These are phyloP conservation scores for Phyllosticta ampelicida DNA, from an alignment of 2,329 filamentous ascomycete genomes.

Conservation along the genomic window DNA sequence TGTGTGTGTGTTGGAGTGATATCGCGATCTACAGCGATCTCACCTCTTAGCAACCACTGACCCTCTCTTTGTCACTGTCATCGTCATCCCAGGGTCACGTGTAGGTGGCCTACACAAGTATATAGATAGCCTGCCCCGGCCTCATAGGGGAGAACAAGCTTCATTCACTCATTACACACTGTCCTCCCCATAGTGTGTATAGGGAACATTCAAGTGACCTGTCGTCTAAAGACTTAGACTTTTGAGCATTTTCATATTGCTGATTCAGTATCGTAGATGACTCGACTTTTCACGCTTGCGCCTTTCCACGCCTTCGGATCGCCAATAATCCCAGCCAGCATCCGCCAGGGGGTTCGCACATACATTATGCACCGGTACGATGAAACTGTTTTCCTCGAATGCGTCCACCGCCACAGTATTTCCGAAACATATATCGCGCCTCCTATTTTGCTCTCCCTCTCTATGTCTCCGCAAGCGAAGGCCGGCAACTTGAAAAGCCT, in stretches of 20 bases:
- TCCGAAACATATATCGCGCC: slow-evolving; percentile 41
- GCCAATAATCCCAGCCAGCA: slow-evolving; percentile 36
- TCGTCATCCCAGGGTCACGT: no score
- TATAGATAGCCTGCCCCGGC: no score
- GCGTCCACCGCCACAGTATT: slow-evolving; percentile 32
- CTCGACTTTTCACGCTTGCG: slow-evolving; percentile 37
- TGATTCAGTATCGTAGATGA: slow-evolving; percentile 15
- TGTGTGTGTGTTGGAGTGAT: no score
- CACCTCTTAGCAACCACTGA: no score
- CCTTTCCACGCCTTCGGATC: slow-evolving; percentile 42
- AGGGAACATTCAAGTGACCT: no score
- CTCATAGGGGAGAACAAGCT: no score
- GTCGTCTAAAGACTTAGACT: no score
- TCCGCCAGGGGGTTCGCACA: slow-evolving; percentile 35
- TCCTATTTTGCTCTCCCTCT: slow-evolving; percentile 28
- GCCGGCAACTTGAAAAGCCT: slow-evolving; percentile 32
- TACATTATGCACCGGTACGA: slow-evolving; percentile 40
- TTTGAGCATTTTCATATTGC: neutral
- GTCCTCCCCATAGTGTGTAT: no score
- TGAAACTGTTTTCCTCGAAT: slow-evolving; percentile 29
- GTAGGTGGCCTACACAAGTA: no score
- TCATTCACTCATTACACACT: no score
- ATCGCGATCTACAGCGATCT: no score
- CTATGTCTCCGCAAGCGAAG: slow-evolving; percentile 19
- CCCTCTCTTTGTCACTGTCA: no score